Conservation (phyloP, 441 rosid species). For the Theobroma grandiflorum region DNA sequence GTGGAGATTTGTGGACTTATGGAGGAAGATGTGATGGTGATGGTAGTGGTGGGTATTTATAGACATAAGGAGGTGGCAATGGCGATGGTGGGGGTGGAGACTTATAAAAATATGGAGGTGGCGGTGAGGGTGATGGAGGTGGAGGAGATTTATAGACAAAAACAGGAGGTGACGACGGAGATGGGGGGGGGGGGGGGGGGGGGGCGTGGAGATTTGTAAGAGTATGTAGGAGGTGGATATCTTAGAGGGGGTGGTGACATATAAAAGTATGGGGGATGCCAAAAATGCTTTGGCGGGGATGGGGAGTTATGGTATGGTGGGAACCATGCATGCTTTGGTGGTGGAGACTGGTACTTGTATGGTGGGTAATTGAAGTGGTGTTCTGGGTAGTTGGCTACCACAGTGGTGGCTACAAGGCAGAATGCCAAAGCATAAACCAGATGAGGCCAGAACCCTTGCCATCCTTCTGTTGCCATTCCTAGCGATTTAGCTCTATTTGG, state of each 20-base stretch:
- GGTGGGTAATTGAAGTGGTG: not conserved
- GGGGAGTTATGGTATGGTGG: not conserved
- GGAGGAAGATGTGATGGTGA: not conserved
- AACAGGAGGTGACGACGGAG: not conserved
- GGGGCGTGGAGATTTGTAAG: not conserved
- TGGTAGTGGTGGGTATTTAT: conserved; percentile 16
- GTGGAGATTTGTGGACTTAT: not conserved
- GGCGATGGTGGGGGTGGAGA: not conserved
- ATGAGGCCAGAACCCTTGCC: conserved; percentile 5
- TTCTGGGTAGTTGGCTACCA: conserved; percentile 5
- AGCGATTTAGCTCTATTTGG: not conserved
- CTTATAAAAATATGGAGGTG: not conserved
- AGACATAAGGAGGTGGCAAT: not conserved
- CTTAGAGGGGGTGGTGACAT: not conserved
- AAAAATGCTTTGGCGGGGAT: not conserved
- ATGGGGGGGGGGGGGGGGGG: not conserved
- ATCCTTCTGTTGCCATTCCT: not conserved
- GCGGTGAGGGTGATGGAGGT: not conserved
- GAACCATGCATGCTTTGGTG: conserved; percentile 1
- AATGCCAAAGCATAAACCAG: not conserved
- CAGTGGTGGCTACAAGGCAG: not conserved
- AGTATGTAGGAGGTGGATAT: not conserved
- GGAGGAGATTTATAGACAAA: not conserved
- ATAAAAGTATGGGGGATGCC: not conserved
- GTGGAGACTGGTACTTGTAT: not conserved